A percentile compares a stretch with the other conserved stretches of the same genome.
phyloP scores from a whole-genome alignment of 495 filamentous ascomycete species.

The Penicillium mononematosum region DNA sequence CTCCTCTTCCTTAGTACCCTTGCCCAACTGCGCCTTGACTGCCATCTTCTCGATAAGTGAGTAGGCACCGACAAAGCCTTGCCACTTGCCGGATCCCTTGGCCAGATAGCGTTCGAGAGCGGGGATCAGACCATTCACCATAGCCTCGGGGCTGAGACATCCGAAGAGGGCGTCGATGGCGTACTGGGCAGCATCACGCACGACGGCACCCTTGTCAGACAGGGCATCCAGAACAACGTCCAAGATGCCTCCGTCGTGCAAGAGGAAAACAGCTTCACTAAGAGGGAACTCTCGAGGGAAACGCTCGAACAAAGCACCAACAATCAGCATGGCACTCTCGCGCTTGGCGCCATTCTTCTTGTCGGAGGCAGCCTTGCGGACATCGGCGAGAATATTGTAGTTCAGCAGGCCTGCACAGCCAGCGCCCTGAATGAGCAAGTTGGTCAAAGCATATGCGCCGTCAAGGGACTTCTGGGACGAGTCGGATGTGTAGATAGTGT shows the following conservation, averaged over 20 bases:
- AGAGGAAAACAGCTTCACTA: constrained; percentile 76
- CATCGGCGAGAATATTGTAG: constrained; percentile 67
- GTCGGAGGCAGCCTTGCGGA: constrained; percentile 85
- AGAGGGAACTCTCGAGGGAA: constrained; percentile 75
- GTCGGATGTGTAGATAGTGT: constrained; percentile 73
- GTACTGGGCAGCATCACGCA: constrained; percentile 90
- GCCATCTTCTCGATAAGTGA: constrained; percentile 85
- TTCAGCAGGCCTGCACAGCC: constrained; percentile 70
- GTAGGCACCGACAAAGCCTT: constrained; percentile 84
- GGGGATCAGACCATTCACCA: constrained; percentile 76
- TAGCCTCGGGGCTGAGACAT: constrained; percentile 73
- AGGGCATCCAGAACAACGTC: constrained; percentile 75
- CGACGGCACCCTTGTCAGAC: constrained; percentile 84
- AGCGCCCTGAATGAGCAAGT: constrained; percentile 72
- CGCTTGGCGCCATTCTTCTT: constrained; percentile 88
- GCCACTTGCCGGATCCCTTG: constrained; percentile 88
- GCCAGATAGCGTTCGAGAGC: constrained; percentile 69
- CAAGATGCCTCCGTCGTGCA: constrained; percentile 75
- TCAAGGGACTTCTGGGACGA: constrained; percentile 86
- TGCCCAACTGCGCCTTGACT: constrained; percentile 82
- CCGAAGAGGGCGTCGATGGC: constrained; percentile 86
- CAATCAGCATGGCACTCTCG: constrained; percentile 91
- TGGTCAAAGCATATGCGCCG: constrained; percentile 77
- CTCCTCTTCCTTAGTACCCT: constrained; percentile 75
- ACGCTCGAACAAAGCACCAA: constrained; percentile 89